These are phyloP conservation scores for Carnegiea gigantea DNA, from an alignment of 179 eudicot species.

Conservation along the genomic window DNA sequence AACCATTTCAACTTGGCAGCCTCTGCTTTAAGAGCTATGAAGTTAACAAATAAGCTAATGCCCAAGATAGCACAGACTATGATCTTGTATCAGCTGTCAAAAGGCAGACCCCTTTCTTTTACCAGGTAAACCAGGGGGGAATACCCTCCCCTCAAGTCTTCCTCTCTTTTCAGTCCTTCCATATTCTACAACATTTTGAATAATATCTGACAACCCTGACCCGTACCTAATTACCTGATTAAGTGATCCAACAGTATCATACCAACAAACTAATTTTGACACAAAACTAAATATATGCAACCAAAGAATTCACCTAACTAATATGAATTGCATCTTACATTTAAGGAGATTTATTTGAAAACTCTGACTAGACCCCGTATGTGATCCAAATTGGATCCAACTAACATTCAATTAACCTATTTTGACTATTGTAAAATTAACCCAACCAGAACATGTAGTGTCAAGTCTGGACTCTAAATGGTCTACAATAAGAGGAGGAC, in stretches of 20 bases:
- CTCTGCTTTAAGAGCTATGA: conserved; percentile 15
- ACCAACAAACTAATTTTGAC: too few species aligned
- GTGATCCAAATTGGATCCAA: neutral
- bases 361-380: too few species aligned
- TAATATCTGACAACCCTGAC: neutral
- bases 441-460: neutral
- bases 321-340: too few species aligned
- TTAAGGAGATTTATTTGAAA: too few species aligned
- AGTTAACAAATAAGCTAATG: conserved; percentile 15
- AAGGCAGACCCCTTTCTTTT: conserved; percentile 65
- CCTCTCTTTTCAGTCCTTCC: neutral
- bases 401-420: too few species aligned
- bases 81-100: conserved; percentile 61
- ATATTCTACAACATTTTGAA: neutral
- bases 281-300: too few species aligned
- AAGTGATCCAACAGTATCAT: too few species aligned
- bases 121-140: conserved; percentile 42
- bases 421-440: too few species aligned
- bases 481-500: too few species aligned
- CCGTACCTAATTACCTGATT: neutral
- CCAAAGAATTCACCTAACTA: too few species aligned
- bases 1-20: conserved; percentile 42
- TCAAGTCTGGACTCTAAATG: neutral
- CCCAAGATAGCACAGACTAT: conserved; percentile 43
- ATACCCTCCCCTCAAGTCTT: too few species aligned